Conservation (phyloP, 2,329 filamentous ascomycete genomes). For the Shiraia bambusicola region DNA sequence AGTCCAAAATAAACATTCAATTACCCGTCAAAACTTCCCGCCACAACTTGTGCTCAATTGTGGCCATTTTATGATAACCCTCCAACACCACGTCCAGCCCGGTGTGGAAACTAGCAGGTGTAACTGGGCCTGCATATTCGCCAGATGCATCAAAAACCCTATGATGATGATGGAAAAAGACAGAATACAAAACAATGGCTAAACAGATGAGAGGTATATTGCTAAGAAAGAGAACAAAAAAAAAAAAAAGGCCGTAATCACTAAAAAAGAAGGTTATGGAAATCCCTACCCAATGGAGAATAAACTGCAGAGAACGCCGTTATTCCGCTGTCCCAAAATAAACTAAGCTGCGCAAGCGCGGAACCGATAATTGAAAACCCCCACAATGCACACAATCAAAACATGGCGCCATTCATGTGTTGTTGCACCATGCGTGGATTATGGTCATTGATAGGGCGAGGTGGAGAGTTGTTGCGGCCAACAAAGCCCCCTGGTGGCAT, state of each 20-base stretch:
- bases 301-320: not conserved
- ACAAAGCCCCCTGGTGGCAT: conserved; percentile 28
- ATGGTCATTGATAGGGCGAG: conserved; percentile 24
- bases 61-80: conserved; percentile 3
- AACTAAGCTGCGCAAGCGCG: conserved; percentile 10
- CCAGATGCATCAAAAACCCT: conserved; percentile 6
- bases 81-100: conserved; percentile 7
- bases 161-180: conserved; percentile 10
- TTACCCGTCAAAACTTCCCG: conserved; percentile 5
- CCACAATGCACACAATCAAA: conserved; percentile 17
- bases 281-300: no score
- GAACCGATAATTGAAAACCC: not conserved
- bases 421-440: conserved; percentile 21
- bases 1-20: conserved; percentile 12
- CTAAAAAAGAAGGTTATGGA: conserved; percentile 13
- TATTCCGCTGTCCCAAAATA: conserved; percentile 4
- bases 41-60: conserved; percentile 9
- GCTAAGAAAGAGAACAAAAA: conserved; percentile 21
- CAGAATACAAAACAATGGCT: conserved; percentile 12
- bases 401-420: conserved; percentile 42
- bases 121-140: conserved; percentile 3
- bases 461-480: conserved; percentile 34
- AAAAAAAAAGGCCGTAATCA: conserved; percentile 21
- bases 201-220: conserved; percentile 37
- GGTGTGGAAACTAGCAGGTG: conserved; percentile 6